A percentile compares a stretch with the other conserved stretches of the same genome.
Evolutionary conservation across 495 filamentous ascomycete species (phyloP).

Genomic region (Hyaloscypha hepaticicola): DNA sequence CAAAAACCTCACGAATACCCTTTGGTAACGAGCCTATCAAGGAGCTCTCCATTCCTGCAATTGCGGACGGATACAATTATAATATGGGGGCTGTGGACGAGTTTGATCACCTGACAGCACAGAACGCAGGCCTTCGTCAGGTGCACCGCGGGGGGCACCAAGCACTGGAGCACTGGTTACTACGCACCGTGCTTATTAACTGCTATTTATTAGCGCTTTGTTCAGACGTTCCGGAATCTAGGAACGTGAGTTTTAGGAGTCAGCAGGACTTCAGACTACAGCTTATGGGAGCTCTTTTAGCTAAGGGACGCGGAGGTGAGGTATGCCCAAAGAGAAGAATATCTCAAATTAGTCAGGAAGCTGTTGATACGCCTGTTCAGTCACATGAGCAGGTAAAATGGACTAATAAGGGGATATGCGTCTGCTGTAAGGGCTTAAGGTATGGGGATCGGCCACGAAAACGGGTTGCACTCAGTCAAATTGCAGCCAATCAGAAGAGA

Average conservation of each 20-base stretch:
- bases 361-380: too few relatives aligned
- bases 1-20: too few relatives aligned
- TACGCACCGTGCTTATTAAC: constrained; percentile 2
- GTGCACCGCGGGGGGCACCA: not conserved
- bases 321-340: constrained; percentile 7
- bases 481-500: too few relatives aligned
- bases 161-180: constrained; percentile 1
- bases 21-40: constrained; percentile 5
- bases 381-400: too few relatives aligned
- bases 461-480: too few relatives aligned
- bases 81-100: constrained; percentile 7
- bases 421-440: too few relatives aligned
- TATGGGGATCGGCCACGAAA: too few relatives aligned
- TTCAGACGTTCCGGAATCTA: not conserved
- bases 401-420: too few relatives aligned
- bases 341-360: constrained; percentile 3
- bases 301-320: not conserved
- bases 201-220: constrained; percentile 2
- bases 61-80: constrained; percentile 10
- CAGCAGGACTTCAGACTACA: constrained; percentile 1
- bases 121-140: not conserved
- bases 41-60: not conserved
- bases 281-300: constrained; percentile 1
- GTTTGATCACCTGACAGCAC: not conserved
- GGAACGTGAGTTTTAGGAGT: not conserved